Percentiles rank a stretch among this genome's conserved stretches.
These are phyloP conservation scores for Polymyxa betae DNA, from an alignment of 208 protist genomes.

Conservation along the genomic window DNA sequence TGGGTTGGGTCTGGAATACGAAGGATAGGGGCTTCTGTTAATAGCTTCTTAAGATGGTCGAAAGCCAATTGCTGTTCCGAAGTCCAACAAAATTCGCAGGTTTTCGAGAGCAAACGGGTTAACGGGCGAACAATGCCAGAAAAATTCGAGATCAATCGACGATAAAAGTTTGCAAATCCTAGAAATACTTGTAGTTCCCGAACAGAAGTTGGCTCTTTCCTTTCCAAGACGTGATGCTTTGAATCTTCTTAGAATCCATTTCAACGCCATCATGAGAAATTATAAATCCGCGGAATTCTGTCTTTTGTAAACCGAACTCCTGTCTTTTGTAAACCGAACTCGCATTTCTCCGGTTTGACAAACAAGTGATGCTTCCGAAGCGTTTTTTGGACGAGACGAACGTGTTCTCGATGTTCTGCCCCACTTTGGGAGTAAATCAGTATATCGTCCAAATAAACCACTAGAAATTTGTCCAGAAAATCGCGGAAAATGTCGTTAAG, in stretches of 20 bases:
- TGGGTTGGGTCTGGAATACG: neutral
- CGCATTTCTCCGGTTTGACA: neutral
- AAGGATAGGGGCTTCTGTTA: neutral
- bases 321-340: neutral
- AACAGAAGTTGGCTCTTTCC: neutral
- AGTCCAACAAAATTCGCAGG: neutral
- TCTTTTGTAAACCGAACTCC: neutral
- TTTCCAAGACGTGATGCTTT: neutral
- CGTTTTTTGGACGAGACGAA: neutral
- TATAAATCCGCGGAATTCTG: neutral
- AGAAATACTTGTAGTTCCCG: neutral
- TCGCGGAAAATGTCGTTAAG: constrained; percentile 59
- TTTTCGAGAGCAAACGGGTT: neutral
- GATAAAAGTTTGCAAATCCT: neutral
- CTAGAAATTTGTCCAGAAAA: neutral
- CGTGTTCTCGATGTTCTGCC: neutral
- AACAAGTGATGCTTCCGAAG: neutral
- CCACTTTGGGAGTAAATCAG: neutral
- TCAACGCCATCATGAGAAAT: neutral
- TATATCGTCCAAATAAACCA: neutral
- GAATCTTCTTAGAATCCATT: neutral
- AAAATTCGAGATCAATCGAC: neutral
- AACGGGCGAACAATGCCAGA: neutral
- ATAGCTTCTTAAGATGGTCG: neutral
- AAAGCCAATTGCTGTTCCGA: neutral